Percentiles rank a stretch among this genome's conserved stretches.
Evolutionary conservation across 495 filamentous ascomycete genomes (phyloP).

Genomic region (Neurospora terricola): DNA sequence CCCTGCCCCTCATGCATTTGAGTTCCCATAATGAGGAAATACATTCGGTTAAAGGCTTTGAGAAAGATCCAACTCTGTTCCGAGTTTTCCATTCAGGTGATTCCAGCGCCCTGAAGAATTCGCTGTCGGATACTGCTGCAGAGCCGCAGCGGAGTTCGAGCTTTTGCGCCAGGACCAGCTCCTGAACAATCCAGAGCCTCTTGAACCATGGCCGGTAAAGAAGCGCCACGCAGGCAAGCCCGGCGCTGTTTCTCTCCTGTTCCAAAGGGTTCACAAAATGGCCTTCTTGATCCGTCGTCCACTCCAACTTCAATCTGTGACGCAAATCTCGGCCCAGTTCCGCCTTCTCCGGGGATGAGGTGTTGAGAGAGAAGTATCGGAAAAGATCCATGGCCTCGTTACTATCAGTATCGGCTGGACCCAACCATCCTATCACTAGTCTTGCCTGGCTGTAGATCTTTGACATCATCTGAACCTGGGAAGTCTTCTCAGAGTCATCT

Average conservation of each 20-base stretch:
- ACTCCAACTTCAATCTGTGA: not conserved
- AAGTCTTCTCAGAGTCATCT: constrained; percentile 5
- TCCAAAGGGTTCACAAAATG: constrained; percentile 2
- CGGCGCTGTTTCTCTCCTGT: not conserved
- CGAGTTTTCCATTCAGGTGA: no score
- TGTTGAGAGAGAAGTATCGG: not conserved
- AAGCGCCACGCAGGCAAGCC: constrained; percentile 5
- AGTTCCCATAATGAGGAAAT: no score
- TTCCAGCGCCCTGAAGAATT: no score
- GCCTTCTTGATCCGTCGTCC: not conserved
- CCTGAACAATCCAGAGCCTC: constrained; percentile 16
- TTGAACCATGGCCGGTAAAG: constrained; percentile 13
- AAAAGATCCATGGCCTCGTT: constrained; percentile 2
- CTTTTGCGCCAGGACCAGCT: constrained; percentile 9
- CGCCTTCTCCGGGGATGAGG: no score
- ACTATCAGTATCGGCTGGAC: constrained; percentile 1
- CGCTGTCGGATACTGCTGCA: no score
- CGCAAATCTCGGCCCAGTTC: no score
- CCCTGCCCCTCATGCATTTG: no score
- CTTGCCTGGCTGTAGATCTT: constrained; percentile 4
- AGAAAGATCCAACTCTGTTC: no score
- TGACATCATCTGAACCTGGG: constrained; percentile 14
- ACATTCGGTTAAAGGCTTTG: no score
- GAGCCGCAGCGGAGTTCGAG: constrained; percentile 9
- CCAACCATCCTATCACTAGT: constrained; percentile 12